A percentile compares a stretch with the other conserved stretches of the same genome.
phyloP scores from a whole-genome alignment of 306 rosid genomes.

The Cicer arietinum region DNA sequence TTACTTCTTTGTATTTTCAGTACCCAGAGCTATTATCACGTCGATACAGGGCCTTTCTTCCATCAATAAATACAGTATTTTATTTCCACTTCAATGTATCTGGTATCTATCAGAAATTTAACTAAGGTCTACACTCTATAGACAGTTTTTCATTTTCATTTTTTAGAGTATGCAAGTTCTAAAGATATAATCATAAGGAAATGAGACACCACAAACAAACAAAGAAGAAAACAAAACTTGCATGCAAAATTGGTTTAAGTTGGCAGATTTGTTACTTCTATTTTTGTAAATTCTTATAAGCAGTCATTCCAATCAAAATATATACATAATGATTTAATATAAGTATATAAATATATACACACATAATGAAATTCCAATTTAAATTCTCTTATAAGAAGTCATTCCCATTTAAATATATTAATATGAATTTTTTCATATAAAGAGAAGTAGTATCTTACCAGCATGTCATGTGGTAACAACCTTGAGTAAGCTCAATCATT shows the following conservation, averaged over 20 bases:
- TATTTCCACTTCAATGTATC: too few species aligned
- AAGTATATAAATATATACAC: too few species aligned
- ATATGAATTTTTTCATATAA: background rate
- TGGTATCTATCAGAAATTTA: too few species aligned
- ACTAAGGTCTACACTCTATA: too few species aligned
- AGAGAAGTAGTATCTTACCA: conserved; percentile 63
- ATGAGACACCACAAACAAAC: too few species aligned
- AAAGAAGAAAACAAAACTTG: conserved; percentile 14
- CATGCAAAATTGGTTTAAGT: background rate
- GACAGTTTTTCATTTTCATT: too few species aligned
- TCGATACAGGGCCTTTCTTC: background rate
- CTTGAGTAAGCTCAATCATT: conserved; percentile 88
- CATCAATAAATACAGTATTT: too few species aligned
- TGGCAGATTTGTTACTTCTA: conserved; percentile 24
- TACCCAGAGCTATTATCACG: background rate
- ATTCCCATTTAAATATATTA: too few species aligned
- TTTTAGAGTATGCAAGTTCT: background rate
- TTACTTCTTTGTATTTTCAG: background rate
- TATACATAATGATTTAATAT: background rate
- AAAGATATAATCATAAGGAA: background rate
- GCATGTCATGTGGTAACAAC: conserved; percentile 94
- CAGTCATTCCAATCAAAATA: conserved; percentile 4
- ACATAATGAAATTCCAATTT: too few species aligned
- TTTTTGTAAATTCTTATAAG: background rate
- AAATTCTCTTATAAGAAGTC: too few species aligned